phyloP scores from a whole-genome alignment of 2,329 filamentous ascomycete genomes.

The Fusarium sp. region DNA sequence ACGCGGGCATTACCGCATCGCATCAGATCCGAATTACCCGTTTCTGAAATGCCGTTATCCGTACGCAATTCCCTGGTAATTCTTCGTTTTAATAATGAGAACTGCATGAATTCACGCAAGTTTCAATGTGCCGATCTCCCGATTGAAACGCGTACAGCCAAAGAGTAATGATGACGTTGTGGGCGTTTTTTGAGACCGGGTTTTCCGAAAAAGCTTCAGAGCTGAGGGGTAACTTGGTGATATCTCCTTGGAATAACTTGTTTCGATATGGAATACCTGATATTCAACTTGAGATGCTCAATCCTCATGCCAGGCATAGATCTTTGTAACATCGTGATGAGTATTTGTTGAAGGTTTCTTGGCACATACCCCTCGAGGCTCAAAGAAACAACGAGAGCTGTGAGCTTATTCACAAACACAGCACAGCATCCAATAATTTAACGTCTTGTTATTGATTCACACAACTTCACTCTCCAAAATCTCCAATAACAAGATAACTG shows the following conservation, averaged over 20 bases:
- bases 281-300: background rate
- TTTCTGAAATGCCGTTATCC: conserved; percentile 14
- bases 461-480: conserved; percentile 33
- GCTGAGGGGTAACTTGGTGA: conserved; percentile 1
- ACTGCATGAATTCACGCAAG: background rate
- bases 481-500: conserved; percentile 23
- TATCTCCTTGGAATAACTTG: background rate
- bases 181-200: background rate
- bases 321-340: background rate
- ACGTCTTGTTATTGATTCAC: conserved; percentile 39
- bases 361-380: background rate
- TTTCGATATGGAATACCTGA: background rate
- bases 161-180: conserved; percentile 32
- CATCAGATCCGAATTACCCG: conserved; percentile 21
- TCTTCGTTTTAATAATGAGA: background rate
- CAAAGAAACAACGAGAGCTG: background rate
- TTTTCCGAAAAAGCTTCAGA: conserved; percentile 1
- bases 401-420: background rate
- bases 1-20: background rate
- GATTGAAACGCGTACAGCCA: background rate
- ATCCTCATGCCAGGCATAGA: background rate
- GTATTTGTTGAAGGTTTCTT: background rate
- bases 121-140: conserved; percentile 28
- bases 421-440: background rate
- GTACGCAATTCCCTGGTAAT: conserved; percentile 12